Percentiles rank a stretch among this genome's conserved stretches.
phyloP scores from a whole-genome alignment of 164 flowering plant genomes.

The Dillenia suffruticosa region DNA sequence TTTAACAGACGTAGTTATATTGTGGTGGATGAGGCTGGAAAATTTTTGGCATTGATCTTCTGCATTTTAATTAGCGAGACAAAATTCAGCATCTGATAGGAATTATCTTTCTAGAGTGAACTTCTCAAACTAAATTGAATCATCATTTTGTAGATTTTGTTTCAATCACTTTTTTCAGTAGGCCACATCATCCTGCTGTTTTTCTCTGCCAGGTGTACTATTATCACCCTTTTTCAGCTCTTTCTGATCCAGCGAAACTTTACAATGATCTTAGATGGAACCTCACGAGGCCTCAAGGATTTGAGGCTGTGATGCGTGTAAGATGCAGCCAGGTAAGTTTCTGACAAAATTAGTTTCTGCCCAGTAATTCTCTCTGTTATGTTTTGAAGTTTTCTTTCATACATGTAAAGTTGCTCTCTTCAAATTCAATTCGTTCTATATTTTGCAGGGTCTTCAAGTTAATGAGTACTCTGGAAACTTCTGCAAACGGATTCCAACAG shows the following conservation, averaged over 20 bases:
- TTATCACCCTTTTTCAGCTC: slow-evolving; percentile 87
- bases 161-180: too few species aligned
- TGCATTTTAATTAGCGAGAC: too few species aligned
- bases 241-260: slow-evolving; percentile 91
- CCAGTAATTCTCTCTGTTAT: not conserved
- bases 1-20: too few species aligned
- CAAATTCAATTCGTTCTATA: not conserved
- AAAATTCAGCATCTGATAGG: too few species aligned
- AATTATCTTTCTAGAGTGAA: too few species aligned
- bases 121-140: too few species aligned
- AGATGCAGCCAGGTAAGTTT: slow-evolving; percentile 90
- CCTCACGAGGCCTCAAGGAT: slow-evolving; percentile 94
- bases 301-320: slow-evolving; percentile 99
- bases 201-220: slow-evolving; percentile 67
- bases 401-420: not conserved
- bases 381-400: not conserved
- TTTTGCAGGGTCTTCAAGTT: slow-evolving; percentile 89
- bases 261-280: slow-evolving; percentile 99
- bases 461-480: slow-evolving; percentile 94
- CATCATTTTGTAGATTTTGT: too few species aligned
- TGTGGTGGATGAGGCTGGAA: too few species aligned
- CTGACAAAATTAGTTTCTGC: not conserved
- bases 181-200: not conserved
- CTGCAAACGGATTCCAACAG: slow-evolving; percentile 96
- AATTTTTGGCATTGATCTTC: too few species aligned